These are phyloP conservation scores for Alternaria panax DNA, from an alignment of 2,329 filamentous ascomycete species.

Conservation along the genomic window DNA sequence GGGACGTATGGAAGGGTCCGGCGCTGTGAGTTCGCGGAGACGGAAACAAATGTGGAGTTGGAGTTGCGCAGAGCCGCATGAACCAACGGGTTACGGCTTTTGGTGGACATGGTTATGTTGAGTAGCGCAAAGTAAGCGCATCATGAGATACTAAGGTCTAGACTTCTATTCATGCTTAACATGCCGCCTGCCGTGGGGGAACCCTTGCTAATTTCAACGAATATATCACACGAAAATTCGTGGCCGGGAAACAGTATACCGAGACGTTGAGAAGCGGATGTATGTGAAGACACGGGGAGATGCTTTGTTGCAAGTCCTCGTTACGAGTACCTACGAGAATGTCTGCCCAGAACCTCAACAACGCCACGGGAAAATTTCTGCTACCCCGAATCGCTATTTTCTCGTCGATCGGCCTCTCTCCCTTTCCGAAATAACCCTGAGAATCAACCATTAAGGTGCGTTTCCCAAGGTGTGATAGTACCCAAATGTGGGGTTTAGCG, in stretches of 20 bases:
- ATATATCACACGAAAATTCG: neutral
- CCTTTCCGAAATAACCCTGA: conserved; percentile 14
- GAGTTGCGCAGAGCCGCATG: conserved; percentile 20
- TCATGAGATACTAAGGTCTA: conserved; percentile 24
- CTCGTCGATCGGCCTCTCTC: conserved; percentile 18
- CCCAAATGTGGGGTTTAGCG: conserved; percentile 37
- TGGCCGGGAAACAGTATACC: neutral
- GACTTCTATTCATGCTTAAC: conserved; percentile 11
- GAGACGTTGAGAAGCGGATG: neutral
- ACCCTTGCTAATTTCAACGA: conserved; percentile 3
- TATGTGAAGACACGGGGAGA: neutral
- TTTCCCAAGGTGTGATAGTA: conserved; percentile 23
- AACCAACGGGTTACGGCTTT: conserved; percentile 9
- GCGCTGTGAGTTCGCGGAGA: conserved; percentile 28
- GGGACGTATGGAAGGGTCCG: conserved; percentile 72
- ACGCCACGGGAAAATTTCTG: conserved; percentile 21
- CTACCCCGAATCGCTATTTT: conserved; percentile 7
- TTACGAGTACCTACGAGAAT: neutral
- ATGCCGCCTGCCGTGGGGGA: neutral
- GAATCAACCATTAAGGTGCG: conserved; percentile 21
- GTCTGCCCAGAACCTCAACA: conserved; percentile 10
- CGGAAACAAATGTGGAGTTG: conserved; percentile 17
- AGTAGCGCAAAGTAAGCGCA: conserved; percentile 19
- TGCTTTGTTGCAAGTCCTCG: neutral
- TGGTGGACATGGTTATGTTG: conserved; percentile 24